Percentiles rank a stretch among this genome's conserved stretches.
phyloP scores from a whole-genome alignment of 345 rosid genomes.

The Firmiana major region DNA sequence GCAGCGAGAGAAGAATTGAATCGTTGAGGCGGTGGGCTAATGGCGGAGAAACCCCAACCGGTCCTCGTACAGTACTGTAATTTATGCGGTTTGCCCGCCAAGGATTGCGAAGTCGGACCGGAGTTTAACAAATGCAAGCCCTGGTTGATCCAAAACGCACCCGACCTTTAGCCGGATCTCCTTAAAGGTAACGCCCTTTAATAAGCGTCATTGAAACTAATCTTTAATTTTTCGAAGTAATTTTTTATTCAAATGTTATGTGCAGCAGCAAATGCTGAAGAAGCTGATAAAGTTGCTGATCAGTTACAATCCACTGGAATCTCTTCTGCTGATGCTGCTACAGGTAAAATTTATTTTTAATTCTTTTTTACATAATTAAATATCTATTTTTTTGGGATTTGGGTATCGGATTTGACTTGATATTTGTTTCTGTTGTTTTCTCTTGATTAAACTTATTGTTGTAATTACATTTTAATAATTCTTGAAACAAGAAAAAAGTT shows the following conservation, averaged over 20 bases:
- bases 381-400: neutral
- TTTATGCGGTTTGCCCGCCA: constrained; percentile 41
- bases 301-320: constrained; percentile 28
- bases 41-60: constrained; percentile 39
- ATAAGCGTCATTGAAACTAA: neutral
- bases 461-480: neutral
- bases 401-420: constrained; percentile 2
- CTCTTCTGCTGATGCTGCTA: constrained; percentile 13
- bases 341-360: constrained; percentile 3
- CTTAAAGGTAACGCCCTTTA: constrained; percentile 23
- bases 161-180: constrained; percentile 49
- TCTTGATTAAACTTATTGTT: too few species aligned
- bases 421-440: neutral
- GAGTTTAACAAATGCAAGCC: constrained; percentile 48
- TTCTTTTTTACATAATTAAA: neutral
- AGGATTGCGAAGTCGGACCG: constrained; percentile 50
- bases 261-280: constrained; percentile 22
- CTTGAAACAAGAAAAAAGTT: neutral
- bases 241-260: neutral
- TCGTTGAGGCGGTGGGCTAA: constrained; percentile 9
- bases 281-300: constrained; percentile 28
- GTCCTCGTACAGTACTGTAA: constrained; percentile 32
- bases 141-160: constrained; percentile 45
- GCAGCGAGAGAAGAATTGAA: neutral
- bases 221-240: neutral